Evolutionary conservation across 2,329 filamentous ascomycete species (phyloP).

Genomic region (Neocatenulostroma microsporum): DNA sequence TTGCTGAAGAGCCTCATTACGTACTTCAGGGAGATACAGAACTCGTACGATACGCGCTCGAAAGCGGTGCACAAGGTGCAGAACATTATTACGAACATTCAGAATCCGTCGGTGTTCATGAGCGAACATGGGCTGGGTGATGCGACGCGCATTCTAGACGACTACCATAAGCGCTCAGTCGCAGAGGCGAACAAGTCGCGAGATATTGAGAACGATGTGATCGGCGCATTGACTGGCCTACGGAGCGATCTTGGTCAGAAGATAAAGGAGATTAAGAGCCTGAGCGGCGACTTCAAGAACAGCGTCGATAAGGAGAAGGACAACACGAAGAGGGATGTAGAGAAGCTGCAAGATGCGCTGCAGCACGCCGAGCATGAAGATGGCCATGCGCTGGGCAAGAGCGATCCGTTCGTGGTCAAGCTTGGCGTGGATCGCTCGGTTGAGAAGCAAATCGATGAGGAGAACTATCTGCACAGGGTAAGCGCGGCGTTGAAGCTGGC

Average conservation of each 20-base stretch:
- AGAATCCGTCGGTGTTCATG: constrained; percentile 67
- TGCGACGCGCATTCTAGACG: constrained; percentile 69
- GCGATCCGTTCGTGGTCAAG: constrained; percentile 83
- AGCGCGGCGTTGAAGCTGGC: constrained; percentile 32
- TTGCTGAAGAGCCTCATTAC: constrained; percentile 89
- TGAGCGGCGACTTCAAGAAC: constrained; percentile 95
- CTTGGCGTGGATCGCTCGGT: constrained; percentile 82
- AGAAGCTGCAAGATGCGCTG: constrained; percentile 71
- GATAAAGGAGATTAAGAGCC: constrained; percentile 94
- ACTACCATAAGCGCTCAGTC: constrained; percentile 74
- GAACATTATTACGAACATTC: constrained; percentile 73
- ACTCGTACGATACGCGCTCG: constrained; percentile 75
- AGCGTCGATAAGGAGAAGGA: constrained; percentile 94
- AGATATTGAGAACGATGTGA: constrained; percentile 87
- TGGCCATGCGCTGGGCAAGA: constrained; percentile 68
- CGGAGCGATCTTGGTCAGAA: constrained; percentile 87
- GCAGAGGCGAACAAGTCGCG: constrained; percentile 77
- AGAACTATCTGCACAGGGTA: constrained; percentile 92
- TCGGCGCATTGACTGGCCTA: constrained; percentile 75
- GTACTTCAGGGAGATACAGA: constrained; percentile 88
- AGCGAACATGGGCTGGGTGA: constrained; percentile 71
- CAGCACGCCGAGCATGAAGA: constrained; percentile 68
- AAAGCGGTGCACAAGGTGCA: constrained; percentile 78
- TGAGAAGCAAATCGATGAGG: constrained; percentile 88
- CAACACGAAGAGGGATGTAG: constrained; percentile 67